Evolutionary conservation across 1,284 basidiomycete species (phyloP), one percentile per base, ranked within the genome.

Genomic region (Porogramme epimiltina): DNA sequence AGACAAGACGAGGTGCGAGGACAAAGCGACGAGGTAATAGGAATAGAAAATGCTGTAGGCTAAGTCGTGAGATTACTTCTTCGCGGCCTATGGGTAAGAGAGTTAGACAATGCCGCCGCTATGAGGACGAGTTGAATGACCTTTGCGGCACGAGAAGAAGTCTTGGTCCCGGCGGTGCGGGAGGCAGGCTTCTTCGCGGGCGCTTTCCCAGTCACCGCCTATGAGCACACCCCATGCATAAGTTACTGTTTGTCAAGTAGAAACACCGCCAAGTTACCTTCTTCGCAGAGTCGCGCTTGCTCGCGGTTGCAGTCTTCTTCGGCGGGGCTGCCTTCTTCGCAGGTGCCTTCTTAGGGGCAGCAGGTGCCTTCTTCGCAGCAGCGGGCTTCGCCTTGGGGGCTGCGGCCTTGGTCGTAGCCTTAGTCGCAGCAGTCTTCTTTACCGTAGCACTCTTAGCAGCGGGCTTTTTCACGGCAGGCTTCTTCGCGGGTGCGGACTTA

Each of bases 271-370:
- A 23, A 23, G 41, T 24, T 31, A 82, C 82, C 77, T 81, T 82
- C 76, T 84, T 84, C 2, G 76, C 79, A 10, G 72, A 36, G 45
- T 72, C 77, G 37, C 83, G 76, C 64, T 75, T 77, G 44, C 78
- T 74, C 18, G 77, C 47, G 2, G 71, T 56, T 4, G 69, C 70
- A 0, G 73, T 70, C 71, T 84, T 85, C 75, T 79, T 84, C 9
- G 66, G 51, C n/a, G 75, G 59, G 9, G 68, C 62, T 38, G 54
- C 58, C 67, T 78, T 85, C 68, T 80, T 81, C 0, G 68, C 67
- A 19, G 74, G 66, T 19, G 72, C 67, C 34, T 69, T 62, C 61
- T 66, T 67, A 37, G 55, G 60, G 25, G 70, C 64, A 11, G 45
- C 41, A 3, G 45, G 42, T 9, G 63, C 61, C 60, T 64, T 68